Percentiles rank a stretch among this genome's conserved stretches.
phyloP scores from a whole-genome alignment of 2,329 filamentous ascomycete genomes.

The Passalora sequoiae region DNA sequence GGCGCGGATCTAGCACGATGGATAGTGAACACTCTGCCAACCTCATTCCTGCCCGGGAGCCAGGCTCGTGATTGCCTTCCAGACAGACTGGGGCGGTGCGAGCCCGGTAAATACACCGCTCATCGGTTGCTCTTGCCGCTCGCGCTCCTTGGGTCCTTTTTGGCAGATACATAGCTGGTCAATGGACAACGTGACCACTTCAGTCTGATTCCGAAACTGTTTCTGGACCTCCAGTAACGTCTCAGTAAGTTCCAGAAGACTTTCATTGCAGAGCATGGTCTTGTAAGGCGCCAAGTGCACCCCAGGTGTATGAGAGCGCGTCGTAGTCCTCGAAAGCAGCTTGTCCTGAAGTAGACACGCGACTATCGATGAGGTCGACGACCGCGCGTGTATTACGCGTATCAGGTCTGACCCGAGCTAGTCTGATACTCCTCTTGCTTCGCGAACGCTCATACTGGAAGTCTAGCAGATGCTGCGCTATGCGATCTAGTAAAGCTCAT shows the following conservation, averaged over 20 bases:
- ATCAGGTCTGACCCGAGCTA: slow-evolving; percentile 26
- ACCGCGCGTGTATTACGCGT: slow-evolving; percentile 24
- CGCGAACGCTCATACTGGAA: slow-evolving; percentile 25
- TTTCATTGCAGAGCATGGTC: slow-evolving; percentile 27
- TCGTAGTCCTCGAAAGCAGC: slow-evolving; percentile 21
- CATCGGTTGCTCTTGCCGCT: slow-evolving; percentile 32
- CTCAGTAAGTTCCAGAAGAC: slow-evolving; percentile 22
- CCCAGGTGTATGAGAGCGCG: slow-evolving; percentile 32
- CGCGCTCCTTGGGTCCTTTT: slow-evolving; percentile 26
- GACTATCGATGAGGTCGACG: slow-evolving; percentile 27
- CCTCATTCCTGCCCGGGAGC: slow-evolving; percentile 29
- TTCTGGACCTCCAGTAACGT: slow-evolving; percentile 28
- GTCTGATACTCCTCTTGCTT: slow-evolving; percentile 27
- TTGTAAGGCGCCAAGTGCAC: slow-evolving; percentile 20
- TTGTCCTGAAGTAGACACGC: slow-evolving; percentile 19
- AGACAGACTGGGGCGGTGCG: slow-evolving; percentile 31
- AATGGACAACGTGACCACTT: slow-evolving; percentile 26
- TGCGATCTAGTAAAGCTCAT: slow-evolving; percentile 26
- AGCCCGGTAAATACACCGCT: slow-evolving; percentile 30
- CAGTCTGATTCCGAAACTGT: slow-evolving; percentile 23
- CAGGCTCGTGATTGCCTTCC: slow-evolving; percentile 27
- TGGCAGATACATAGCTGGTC: slow-evolving; percentile 33
- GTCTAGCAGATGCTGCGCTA: slow-evolving; percentile 19
- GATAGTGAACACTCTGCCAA: slow-evolving; percentile 25
- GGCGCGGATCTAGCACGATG: slow-evolving; percentile 15